Conservation (phyloP, 2,329 filamentous ascomycete species). For the Colletotrichum sp. region DNA sequence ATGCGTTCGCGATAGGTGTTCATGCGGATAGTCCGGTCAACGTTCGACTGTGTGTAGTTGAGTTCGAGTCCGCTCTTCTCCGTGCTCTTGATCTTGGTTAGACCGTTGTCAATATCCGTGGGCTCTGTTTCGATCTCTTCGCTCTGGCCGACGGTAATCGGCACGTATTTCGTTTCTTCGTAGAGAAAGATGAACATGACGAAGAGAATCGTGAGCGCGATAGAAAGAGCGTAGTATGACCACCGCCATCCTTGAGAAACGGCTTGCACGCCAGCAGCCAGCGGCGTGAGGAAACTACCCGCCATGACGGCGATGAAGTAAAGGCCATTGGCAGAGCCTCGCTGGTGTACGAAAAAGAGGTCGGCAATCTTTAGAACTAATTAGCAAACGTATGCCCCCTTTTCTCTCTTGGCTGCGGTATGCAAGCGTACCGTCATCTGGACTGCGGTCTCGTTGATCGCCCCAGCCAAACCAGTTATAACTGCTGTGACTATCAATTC, state of each 20-base stretch:
- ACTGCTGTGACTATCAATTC: slow-evolving; percentile 22
- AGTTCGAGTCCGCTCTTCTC: background rate
- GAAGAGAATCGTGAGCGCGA: slow-evolving; percentile 26
- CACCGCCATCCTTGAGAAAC: slow-evolving; percentile 32
- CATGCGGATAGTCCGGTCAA: background rate
- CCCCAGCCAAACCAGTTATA: slow-evolving; percentile 37
- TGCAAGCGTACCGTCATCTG: slow-evolving; percentile 34
- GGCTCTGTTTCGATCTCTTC: slow-evolving; percentile 3
- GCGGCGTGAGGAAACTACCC: slow-evolving; percentile 31
- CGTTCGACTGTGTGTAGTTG: background rate
- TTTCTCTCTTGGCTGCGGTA: background rate
- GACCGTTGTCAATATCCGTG: background rate
- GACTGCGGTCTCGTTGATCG: slow-evolving; percentile 41
- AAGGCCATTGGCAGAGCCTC: slow-evolving; percentile 33
- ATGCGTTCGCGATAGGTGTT: slow-evolving; percentile 24
- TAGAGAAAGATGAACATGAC: slow-evolving; percentile 27
- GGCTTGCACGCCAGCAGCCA: slow-evolving; percentile 29
- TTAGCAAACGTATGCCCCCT: background rate
- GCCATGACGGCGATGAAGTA: slow-evolving; percentile 35
- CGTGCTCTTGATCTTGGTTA: background rate
- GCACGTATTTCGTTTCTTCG: slow-evolving; percentile 36
- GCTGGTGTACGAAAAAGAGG: slow-evolving; percentile 35
- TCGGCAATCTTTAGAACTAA: slow-evolving; percentile 27
- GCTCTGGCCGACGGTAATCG: slow-evolving; percentile 5
- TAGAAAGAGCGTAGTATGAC: slow-evolving; percentile 32